A percentile compares a stretch with the other conserved stretches of the same genome.
phyloP scores from a whole-genome alignment of 768 basidiomycete species.

The Asterophora lycoperdoides region DNA sequence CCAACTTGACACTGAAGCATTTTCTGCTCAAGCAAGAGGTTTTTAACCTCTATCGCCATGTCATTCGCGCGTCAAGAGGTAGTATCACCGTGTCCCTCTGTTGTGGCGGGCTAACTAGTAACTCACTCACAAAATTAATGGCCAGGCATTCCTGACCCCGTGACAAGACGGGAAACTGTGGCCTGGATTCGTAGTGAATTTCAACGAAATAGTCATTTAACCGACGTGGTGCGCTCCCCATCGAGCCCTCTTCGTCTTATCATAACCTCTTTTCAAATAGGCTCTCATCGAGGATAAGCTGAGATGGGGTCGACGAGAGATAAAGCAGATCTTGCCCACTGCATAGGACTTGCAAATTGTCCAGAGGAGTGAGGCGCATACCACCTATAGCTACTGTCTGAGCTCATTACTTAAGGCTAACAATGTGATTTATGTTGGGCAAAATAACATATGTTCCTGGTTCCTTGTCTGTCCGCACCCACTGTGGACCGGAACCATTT shows the following conservation, averaged over 20 bases:
- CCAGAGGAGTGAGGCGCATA: neutral
- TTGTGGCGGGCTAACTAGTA: constrained; percentile 5
- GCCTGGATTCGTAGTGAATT: constrained; percentile 72
- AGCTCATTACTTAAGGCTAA: neutral
- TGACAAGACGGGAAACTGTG: constrained; percentile 61
- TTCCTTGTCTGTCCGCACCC: no score
- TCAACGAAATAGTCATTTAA: constrained; percentile 54
- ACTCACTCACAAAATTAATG: no score
- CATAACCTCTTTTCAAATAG: constrained; percentile 29
- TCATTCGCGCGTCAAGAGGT: constrained; percentile 71
- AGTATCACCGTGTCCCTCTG: constrained; percentile 1
- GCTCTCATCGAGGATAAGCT: constrained; percentile 58
- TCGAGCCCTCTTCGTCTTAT: neutral
- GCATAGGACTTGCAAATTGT: neutral
- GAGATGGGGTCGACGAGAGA: constrained; percentile 52
- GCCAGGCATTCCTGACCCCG: constrained; percentile 61
- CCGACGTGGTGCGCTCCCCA: constrained; percentile 47
- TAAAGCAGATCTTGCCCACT: constrained; percentile 48
- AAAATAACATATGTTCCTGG: no score
- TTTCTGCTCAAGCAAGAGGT: constrained; percentile 66
- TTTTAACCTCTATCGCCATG: constrained; percentile 58
- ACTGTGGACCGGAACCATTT: no score
- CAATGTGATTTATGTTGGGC: no score
- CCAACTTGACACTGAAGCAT: constrained; percentile 56
- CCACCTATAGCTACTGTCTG: neutral